phyloP scores from a whole-genome alignment of 2,329 filamentous ascomycete genomes.

The Xylaria sp. region DNA sequence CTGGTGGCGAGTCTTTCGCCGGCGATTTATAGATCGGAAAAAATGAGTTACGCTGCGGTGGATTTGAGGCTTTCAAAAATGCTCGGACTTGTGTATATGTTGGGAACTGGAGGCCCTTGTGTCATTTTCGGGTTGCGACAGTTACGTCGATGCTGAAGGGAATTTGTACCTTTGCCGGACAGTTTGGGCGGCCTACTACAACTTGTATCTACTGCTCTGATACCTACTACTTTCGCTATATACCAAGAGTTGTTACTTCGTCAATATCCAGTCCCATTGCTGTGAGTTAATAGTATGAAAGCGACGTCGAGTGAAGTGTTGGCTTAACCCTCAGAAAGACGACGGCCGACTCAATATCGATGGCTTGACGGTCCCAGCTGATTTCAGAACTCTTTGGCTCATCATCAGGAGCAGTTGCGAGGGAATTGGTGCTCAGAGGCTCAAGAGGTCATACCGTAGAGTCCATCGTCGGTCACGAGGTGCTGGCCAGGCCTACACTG shows the following conservation, averaged over 20 bases:
- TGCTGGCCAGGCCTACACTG: not conserved
- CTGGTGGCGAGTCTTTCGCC: conserved; percentile 29
- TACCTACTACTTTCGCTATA: not conserved
- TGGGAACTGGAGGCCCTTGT: not conserved
- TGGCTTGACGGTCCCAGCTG: not conserved
- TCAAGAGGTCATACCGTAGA: not conserved
- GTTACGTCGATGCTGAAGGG: not conserved
- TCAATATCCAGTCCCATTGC: too few relatives aligned
- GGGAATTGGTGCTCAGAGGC: not conserved
- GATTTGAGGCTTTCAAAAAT: not conserved
- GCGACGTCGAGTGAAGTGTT: too few relatives aligned
- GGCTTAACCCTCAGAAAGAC: not conserved
- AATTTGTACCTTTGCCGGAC: not conserved
- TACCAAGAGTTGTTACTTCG: too few relatives aligned
- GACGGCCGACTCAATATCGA: not conserved
- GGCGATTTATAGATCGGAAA: conserved; percentile 19
- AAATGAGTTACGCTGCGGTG: not conserved
- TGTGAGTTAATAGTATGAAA: too few relatives aligned
- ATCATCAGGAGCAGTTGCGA: not conserved
- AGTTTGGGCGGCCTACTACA: not conserved
- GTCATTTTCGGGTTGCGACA: not conserved
- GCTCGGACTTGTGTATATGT: not conserved
- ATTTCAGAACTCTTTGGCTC: too few relatives aligned
- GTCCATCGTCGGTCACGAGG: not conserved
- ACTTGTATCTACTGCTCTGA: not conserved